These are phyloP conservation scores for Xylariaceae sp. DNA, from an alignment of 2,329 filamentous ascomycete genomes.

Conservation along the genomic window DNA sequence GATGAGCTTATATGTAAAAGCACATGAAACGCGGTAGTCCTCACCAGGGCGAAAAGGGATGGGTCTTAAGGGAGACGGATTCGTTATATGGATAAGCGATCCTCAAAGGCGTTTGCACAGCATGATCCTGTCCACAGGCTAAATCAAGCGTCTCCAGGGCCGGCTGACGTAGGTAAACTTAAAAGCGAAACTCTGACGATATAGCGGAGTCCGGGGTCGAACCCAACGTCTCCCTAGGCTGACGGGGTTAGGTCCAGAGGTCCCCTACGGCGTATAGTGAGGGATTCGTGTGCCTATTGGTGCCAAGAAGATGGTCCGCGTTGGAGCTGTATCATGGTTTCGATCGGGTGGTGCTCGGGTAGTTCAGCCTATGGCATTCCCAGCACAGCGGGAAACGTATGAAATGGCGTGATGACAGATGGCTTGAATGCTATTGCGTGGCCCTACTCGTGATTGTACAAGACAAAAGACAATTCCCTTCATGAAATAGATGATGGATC, in stretches of 20 bases:
- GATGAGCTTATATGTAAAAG: conserved; percentile 1
- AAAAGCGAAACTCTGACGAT: conserved; percentile 16
- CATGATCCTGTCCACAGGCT: conserved; percentile 18
- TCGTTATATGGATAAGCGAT: conserved; percentile 14
- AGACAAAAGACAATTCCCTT: too few relatives aligned
- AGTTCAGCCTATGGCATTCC: conserved; percentile 26
- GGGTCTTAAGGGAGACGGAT: conserved; percentile 8
- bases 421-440: background rate
- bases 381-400: conserved; percentile 19
- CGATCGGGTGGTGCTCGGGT: conserved; percentile 25
- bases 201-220: background rate
- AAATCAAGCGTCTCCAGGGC: background rate
- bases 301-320: conserved; percentile 16
- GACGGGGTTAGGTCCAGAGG: conserved; percentile 5
- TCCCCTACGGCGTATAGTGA: too few relatives aligned
- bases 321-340: conserved; percentile 16
- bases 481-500: too few relatives aligned
- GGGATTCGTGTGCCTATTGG: conserved; percentile 4
- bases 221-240: conserved; percentile 1
- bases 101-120: conserved; percentile 14
- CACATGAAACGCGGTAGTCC: background rate
- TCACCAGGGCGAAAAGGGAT: background rate
- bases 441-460: conserved; percentile 1
- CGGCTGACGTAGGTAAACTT: conserved; percentile 14
- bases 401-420: conserved; percentile 28